phyloP scores from a whole-genome alignment of 768 basidiomycete species.

The Cubamyces sp. region DNA sequence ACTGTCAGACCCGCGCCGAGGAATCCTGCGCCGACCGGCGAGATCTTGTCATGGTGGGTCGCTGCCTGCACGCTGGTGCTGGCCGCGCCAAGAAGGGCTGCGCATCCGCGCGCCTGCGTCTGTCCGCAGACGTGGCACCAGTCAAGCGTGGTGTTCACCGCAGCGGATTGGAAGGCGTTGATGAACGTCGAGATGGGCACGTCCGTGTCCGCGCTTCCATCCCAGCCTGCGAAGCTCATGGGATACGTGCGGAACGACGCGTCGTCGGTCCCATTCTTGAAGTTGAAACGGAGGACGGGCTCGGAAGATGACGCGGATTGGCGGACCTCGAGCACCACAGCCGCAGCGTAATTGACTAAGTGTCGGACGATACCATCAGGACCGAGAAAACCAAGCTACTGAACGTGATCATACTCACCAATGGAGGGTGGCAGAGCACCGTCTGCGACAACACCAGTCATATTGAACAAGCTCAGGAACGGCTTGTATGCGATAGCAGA shows the following conservation, averaged over 20 bases:
- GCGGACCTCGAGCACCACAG: constrained; percentile 62
- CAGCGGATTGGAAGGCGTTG: constrained; percentile 46
- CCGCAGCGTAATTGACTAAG: constrained; percentile 64
- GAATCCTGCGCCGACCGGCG: constrained; percentile 67
- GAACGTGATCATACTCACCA: constrained; percentile 41
- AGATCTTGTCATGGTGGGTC: constrained; percentile 43
- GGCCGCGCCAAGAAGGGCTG: constrained; percentile 42
- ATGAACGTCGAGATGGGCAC: constrained; percentile 58
- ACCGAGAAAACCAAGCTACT: not conserved
- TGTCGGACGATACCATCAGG: too few relatives aligned
- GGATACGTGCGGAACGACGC: constrained; percentile 49
- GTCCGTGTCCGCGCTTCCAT: constrained; percentile 44
- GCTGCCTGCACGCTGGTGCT: constrained; percentile 30
- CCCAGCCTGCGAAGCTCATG: constrained; percentile 43
- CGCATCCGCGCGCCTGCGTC: constrained; percentile 60
- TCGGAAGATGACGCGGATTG: constrained; percentile 47
- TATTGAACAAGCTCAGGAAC: constrained; percentile 76
- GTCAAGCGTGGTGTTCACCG: constrained; percentile 52
- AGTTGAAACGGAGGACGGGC: constrained; percentile 62
- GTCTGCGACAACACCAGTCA: constrained; percentile 60
- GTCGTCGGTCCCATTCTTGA: constrained; percentile 68
- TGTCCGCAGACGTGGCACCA: constrained; percentile 69
- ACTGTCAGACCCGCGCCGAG: constrained; percentile 56
- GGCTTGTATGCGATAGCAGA: constrained; percentile 76
- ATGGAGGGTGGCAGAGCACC: constrained; percentile 61